Conservation (phyloP, 176 grass and related monocot species). For the Hordeum marinum region DNA sequence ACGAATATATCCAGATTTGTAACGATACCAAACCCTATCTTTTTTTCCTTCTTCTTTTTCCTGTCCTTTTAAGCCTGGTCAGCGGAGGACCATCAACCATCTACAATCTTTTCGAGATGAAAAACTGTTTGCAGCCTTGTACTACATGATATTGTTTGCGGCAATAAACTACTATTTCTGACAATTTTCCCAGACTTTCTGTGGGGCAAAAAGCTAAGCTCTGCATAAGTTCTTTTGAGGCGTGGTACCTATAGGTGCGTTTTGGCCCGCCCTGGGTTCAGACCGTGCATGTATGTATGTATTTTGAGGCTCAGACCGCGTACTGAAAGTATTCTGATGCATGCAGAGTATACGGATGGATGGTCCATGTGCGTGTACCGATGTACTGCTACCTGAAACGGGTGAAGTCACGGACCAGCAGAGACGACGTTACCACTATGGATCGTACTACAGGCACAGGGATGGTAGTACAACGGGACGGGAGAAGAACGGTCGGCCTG, state of each 20-base stretch:
- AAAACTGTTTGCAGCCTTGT: not conserved
- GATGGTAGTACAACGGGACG: not conserved
- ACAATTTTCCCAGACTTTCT: not conserved
- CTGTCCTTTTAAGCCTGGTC: not conserved
- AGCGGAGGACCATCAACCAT: not conserved
- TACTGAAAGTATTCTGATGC: not conserved
- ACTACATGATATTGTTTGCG: not conserved
- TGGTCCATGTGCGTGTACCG: not conserved
- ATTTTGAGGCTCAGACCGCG: not conserved
- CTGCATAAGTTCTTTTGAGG: not conserved
- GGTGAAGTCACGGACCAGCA: slow-evolving; percentile 21
- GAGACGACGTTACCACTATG: not conserved
- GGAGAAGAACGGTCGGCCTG: slow-evolving; percentile 22
- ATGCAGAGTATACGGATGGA: too few species aligned
- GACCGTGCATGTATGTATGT: not conserved
- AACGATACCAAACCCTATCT: too few species aligned
- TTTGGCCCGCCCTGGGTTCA: not conserved
- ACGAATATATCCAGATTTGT: too few species aligned
- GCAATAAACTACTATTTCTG: not conserved
- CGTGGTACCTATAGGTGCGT: not conserved
- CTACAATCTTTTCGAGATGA: not conserved
- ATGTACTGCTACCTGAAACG: not conserved
- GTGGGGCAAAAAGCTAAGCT: not conserved
- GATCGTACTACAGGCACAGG: not conserved
- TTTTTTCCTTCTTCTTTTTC: not conserved